Base-by-base conservation (phyloP, 2,329 filamentous ascomycete genomes). In the Xylariaceae sp. region DNA sequence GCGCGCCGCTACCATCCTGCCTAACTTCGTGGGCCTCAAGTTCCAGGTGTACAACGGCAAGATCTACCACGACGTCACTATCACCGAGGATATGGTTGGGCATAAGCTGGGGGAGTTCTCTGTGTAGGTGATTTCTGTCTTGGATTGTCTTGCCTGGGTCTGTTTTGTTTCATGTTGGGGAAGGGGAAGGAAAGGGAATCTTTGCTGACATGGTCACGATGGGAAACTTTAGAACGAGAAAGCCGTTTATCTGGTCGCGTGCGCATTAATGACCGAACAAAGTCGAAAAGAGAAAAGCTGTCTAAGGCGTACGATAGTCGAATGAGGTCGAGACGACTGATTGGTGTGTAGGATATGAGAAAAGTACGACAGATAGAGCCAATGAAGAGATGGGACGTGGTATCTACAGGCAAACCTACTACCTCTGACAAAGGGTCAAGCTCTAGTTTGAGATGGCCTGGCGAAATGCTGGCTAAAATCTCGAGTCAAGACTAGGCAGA, bases 51-150 rank as follows among this genome's bases (percentile, higher is more conserved):
- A 96, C 72, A 95, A 95, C 66, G 91, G 91, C 61, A 95, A 93
- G 73, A 79, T 78, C 23, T 95, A 95, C 68, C 72, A 85, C 58
- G 87, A 93, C 56, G 77, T 95, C 44, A 77, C 76, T 55, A 86
- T 96, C 53, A 95, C 90, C 14, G 91, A 95, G 66, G 88, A 95
- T 62, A 96, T 96, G 91, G 91, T 96, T 40, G 91, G 91, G 43
- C 86, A 93, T 69, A 96, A 95, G 71, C 76, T 96, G 56, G 91
- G 91, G 59, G 91, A 96, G 70, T 96, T 95, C 66, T 83, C 89
- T 52, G 74, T 81, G 90, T 95, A 79, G 62, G 88, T 81, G 40
- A 22, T 19, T 17, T 19, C 16, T n/a, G 21, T 21, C 11, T 29
- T 37, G n/a, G n/a, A n/a, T n/a, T 20, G 3, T 22, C n/a, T 29